phyloP scores from a whole-genome alignment of 1,284 basidiomycete genomes.

The Ustilago esculenta region DNA sequence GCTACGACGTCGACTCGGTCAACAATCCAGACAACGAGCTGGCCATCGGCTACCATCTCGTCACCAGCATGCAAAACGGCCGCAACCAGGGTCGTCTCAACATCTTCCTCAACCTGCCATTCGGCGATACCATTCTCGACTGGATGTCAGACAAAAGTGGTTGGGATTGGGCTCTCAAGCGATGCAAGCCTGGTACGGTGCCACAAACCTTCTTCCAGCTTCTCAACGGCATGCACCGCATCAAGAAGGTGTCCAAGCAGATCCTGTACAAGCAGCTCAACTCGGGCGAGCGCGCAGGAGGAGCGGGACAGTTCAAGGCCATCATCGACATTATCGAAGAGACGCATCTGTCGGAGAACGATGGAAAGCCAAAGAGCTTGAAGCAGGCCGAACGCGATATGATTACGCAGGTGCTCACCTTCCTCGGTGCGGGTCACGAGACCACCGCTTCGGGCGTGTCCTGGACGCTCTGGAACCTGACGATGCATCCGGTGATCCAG shows the following conservation, averaged over 20 bases:
- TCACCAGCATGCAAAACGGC: slow-evolving; percentile 56
- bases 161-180: slow-evolving; percentile 16
- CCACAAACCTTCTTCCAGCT: slow-evolving; percentile 10
- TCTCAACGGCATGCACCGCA: slow-evolving; percentile 46
- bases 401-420: slow-evolving; percentile 56
- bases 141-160: slow-evolving; percentile 18
- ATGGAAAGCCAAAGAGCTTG: slow-evolving; percentile 40
- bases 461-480: slow-evolving; percentile 78
- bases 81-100: slow-evolving; percentile 55
- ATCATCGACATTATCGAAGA: slow-evolving; percentile 51
- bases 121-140: slow-evolving; percentile 36
- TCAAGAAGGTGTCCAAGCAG: slow-evolving; percentile 49
- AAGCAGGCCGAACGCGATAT: slow-evolving; percentile 54
- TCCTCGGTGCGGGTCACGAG: slow-evolving; percentile 59
- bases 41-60: slow-evolving; percentile 56
- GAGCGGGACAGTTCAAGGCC: slow-evolving; percentile 22
- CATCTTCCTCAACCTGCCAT: slow-evolving; percentile 52
- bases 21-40: slow-evolving; percentile 50
- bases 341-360: slow-evolving; percentile 34
- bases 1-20: slow-evolving; percentile 57
- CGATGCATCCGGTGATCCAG: slow-evolving; percentile 72
- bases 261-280: slow-evolving; percentile 54
- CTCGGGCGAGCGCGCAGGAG: slow-evolving; percentile 29
- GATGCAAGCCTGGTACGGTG: neutral
- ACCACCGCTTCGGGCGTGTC: slow-evolving; percentile 76